Evolutionary conservation across 2,329 filamentous ascomycete genomes (phyloP).

Genomic region (Phialocephala subalpina): DNA sequence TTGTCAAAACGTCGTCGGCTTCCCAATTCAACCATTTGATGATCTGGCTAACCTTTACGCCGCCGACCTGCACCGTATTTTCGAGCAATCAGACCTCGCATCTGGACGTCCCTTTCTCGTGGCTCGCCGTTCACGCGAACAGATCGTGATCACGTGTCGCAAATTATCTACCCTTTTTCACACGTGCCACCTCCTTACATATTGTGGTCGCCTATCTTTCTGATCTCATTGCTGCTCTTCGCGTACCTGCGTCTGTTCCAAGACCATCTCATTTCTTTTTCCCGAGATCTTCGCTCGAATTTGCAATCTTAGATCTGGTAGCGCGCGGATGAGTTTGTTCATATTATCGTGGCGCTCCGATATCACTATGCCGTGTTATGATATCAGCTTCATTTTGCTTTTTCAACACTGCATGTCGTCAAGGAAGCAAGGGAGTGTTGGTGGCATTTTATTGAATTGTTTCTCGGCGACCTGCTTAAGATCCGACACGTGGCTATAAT

Average conservation of each 20-base stretch:
- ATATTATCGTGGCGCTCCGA: conserved; percentile 9
- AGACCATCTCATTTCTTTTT: conserved; percentile 6
- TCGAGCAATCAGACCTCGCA: not conserved
- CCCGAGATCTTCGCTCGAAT: conserved; percentile 5
- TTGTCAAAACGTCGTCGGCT: not conserved
- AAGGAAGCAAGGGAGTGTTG: conserved; percentile 5
- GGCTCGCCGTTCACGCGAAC: not conserved
- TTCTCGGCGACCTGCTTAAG: too few species aligned
- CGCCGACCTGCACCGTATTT: conserved; percentile 1
- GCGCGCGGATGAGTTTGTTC: conserved; percentile 17
- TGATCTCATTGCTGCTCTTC: not conserved
- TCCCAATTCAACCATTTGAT: not conserved
- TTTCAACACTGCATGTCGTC: not conserved
- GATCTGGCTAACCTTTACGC: not conserved
- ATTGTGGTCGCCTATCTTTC: not conserved
- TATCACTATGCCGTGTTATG: not conserved
- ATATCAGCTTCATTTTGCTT: conserved; percentile 4
- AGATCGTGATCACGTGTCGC: not conserved
- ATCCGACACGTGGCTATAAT: not conserved
- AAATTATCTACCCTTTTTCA: not conserved
- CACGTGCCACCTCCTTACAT: conserved; percentile 5
- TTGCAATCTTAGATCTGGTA: conserved; percentile 9
- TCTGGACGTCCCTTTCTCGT: not conserved
- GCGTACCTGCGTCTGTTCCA: conserved; percentile 4
- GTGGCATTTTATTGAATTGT: not conserved